A percentile compares a stretch with the other conserved stretches of the same genome.
These are phyloP conservation scores for Paulinella micropora DNA, from an alignment of 78 protist species.

Conservation along the genomic window DNA sequence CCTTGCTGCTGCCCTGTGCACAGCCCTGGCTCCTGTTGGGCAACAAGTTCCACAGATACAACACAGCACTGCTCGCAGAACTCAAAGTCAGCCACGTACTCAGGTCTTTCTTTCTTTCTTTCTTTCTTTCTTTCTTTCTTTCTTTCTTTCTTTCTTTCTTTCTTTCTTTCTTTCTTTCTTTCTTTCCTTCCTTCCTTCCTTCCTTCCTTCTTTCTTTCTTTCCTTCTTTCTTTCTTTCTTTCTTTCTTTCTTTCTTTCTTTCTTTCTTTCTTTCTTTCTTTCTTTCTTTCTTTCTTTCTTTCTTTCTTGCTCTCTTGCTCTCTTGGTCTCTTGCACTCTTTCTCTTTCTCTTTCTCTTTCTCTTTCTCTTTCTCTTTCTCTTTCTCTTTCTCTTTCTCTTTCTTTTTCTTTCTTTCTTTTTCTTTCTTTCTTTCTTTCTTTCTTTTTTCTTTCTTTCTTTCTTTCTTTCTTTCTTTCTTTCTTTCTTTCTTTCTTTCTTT, in stretches of 20 bases:
- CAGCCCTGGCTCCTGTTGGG: no score
- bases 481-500: neutral
- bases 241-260: neutral
- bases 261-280: neutral
- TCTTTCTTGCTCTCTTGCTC: neutral
- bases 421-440: neutral
- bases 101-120: neutral
- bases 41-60: no score
- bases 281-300: neutral
- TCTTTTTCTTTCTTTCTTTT: neutral
- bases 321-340: neutral
- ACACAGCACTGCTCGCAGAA: no score
- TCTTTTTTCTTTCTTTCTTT: neutral
- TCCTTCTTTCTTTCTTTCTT: neutral
- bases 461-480: neutral
- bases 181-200: neutral
- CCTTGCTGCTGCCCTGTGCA: no score
- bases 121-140: neutral
- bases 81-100: no score
- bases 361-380: neutral
- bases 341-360: neutral
- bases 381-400: neutral
- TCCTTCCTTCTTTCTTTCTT: neutral
- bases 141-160: neutral
- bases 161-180: neutral